Evolutionary conservation across 2,329 filamentous ascomycete genomes (phyloP), one percentile per base, ranked within the genome.

Genomic region (Tolypocladium sp.): DNA sequence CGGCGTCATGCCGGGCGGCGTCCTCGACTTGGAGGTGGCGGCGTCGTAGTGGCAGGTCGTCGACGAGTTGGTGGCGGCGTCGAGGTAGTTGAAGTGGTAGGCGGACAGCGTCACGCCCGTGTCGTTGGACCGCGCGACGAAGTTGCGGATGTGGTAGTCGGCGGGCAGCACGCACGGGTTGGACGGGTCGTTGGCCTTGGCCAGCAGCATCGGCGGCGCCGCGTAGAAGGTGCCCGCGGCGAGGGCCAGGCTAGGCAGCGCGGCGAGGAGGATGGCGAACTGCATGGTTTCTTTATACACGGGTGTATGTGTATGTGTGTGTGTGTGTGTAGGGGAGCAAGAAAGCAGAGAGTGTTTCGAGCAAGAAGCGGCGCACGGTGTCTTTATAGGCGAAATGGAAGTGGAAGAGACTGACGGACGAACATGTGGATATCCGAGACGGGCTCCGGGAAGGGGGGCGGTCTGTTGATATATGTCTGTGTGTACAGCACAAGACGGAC

Each of bases 41-140:
- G 46, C 69, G 65, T 82, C 78, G 66, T 71, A 74, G 42, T 72
- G 68, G 68, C 80, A 82, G 1, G 62, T 60, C 12, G 78, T 78
- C n/a, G 66, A 65, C 55, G 77, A 66, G 2, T 65, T 62, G 22
- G 77, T 80, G n/a, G 64, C 68, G 13, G 66, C 55, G 63, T 81
- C 77, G 44, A 66, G 56, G 66, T 74, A 82, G 56, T 60, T 66
- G 63, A 82, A 82, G 58, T 71, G 63, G 61, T 76, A 66, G 9
- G 65, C 66, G 22, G 65, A 61, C 25, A 75, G 63, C 10, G 67
- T 68, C 30, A 68, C 58, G n/a, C 69, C 71, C 6, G 68, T 72
- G 59, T 73, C 64, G 58, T 73, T 72, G 55, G 70, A 69, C 25
- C 68, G 62, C 15, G 67, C 71, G 17, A 60, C 60, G 55, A 81